Evolutionary conservation across 208 protist species (phyloP), one percentile per base, ranked within the genome.

Genomic region (Polymyxa betae): DNA sequence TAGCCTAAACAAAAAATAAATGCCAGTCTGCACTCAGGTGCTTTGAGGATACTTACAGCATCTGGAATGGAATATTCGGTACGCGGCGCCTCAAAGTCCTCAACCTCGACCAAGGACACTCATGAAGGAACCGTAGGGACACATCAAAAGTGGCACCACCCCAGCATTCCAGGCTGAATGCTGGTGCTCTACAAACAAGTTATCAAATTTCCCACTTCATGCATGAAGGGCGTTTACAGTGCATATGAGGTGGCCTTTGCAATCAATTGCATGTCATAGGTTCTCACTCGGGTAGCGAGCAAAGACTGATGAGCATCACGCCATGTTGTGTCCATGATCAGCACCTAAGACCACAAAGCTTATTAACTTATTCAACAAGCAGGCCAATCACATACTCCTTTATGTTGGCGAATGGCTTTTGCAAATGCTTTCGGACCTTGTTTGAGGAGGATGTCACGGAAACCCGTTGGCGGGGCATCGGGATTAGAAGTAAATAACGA

Each of bases 131-230:
- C 38, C 90, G 91, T 24, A 96, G 92, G 40, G 94, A 88, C 10
- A 97, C 95, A 92, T 97, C 96, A 93, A 97, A 97, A 12, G 96
- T 97, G 0, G 96, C 96, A 66, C 96, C 96, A 90, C 96, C 96
- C 95, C 96, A 97, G 78, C 92, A 95, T 91, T 97, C 95, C 0
- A 95, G 60, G 20, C 54, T 82, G 89, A 41, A 90, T 49, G 93
- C 88, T 5, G 5, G 5, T 5, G 72, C 72, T 20, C 72, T 82
- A 82, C 35, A 35, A 35, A 82, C 5, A 82, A 20, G 5, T 60
- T 60, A 60, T 29, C 24, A 24, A 5, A 29, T 60, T 60, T 29
- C 5, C 12, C 5, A 60, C 5, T 60, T 60, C 5, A 60, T 24
- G 12, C 5, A 60, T 60, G 24, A 24, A 82, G 5, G 5, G 40